Percentiles rank a stretch among this genome's conserved stretches.
Evolutionary conservation across 2,329 filamentous ascomycete species (phyloP).

Genomic region (Fusarium sp.): DNA sequence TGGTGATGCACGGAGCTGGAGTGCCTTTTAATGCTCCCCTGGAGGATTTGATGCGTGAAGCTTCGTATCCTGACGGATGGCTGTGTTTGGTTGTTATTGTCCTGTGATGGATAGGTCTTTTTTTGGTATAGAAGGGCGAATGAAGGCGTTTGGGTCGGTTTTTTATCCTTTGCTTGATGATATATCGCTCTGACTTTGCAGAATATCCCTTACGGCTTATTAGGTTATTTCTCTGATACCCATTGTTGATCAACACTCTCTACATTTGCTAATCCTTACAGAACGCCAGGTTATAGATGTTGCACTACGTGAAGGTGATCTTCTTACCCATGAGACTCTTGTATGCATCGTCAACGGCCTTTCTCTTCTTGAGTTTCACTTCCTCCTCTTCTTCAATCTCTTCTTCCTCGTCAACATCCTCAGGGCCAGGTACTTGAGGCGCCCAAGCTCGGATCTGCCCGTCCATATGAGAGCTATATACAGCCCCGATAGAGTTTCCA

Average conservation of each 20-base stretch:
- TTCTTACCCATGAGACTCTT: constrained; percentile 79
- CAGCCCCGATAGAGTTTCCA: constrained; percentile 62
- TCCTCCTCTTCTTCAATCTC: constrained; percentile 59
- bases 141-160: constrained; percentile 33
- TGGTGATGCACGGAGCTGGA: constrained; percentile 85
- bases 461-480: constrained; percentile 88
- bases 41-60: constrained; percentile 84
- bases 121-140: constrained; percentile 25
- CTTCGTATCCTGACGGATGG: constrained; percentile 94
- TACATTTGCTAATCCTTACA: constrained; percentile 6
- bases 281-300: neutral
- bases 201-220: neutral
- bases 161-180: constrained; percentile 4
- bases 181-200: constrained; percentile 3
- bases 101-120: constrained; percentile 58
- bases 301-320: constrained; percentile 69
- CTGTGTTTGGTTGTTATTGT: constrained; percentile 84
- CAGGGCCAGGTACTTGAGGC: constrained; percentile 67
- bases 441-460: constrained; percentile 86
- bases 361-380: constrained; percentile 73
- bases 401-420: constrained; percentile 64
- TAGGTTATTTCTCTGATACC: constrained; percentile 16
- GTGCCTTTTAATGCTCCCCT: constrained; percentile 85
- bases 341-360: constrained; percentile 84
- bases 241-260: neutral